Evolutionary conservation across 352 stramenopile species (phyloP), one percentile per base, ranked within the genome.

Genomic region (Phytophthora aleatoria): DNA sequence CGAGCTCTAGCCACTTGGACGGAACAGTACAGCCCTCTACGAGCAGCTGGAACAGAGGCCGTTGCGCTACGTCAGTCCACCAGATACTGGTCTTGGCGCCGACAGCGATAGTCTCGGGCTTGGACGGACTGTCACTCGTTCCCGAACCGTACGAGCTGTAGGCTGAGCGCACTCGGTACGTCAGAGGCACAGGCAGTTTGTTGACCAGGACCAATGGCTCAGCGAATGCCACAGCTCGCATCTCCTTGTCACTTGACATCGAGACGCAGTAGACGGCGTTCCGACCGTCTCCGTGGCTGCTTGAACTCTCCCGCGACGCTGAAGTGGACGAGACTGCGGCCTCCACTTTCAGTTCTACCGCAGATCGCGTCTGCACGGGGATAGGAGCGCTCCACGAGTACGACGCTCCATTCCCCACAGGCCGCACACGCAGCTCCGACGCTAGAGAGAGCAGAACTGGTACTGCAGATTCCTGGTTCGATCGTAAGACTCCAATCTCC

Each of bases 161-260:
- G 0, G 79, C 60, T 27, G 77, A 89, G 30, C 75, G 77, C 5
- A 87, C 69, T 39, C 77, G 71, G 39, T 78, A 95, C 24, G 71
- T 72, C 12, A 95, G 15, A n/a, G 74, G 64, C 10, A 92, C 78
- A 3, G 87, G 85, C 1, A 93, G 73, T 56, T 95, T 95, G 49
- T 95, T 95, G 3, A 92, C 69, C 5, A 95, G 48, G n/a, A 86
- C 74, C 43, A 94, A 78, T 7, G 87, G 84, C 49, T 95, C 83
- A 3, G 73, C 77, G 35, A 95, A 68, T 10, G 73, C 73, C 16
- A 95, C 79, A 16, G 84, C 69, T 1, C 85, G 81, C 27, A 93
- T 59, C 36, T 87, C 88, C 44, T 90, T 83, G 28, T 90, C 79
- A n/a, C 85, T 67, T 10, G 74, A 67, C 64, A 92, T 80, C 0